These are phyloP conservation scores for Elsinoe perseae DNA, from an alignment of 2,329 filamentous ascomycete species.

Conservation along the genomic window DNA sequence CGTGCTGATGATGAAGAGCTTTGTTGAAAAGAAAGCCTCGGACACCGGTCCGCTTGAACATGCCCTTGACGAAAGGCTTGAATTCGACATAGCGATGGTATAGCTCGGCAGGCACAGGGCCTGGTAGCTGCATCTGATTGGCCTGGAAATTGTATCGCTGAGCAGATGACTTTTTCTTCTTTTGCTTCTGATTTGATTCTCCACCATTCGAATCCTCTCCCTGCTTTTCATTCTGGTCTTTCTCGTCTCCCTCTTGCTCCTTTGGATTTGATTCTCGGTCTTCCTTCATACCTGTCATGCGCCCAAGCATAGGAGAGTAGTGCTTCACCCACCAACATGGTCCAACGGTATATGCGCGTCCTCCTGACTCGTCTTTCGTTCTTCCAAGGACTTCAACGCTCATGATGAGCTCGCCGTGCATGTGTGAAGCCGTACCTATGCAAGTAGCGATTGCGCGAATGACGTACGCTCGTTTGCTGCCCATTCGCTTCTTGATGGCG, in stretches of 20 bases:
- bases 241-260: conserved; percentile 19
- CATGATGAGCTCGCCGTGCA: conserved; percentile 63
- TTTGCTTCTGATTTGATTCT: conserved; percentile 27
- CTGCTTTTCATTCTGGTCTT: conserved; percentile 10
- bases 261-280: conserved; percentile 36
- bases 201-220: conserved; percentile 15
- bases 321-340: conserved; percentile 73
- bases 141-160: conserved; percentile 77
- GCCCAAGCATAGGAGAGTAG: conserved; percentile 80
- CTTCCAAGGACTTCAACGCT: conserved; percentile 71
- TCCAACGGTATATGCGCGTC: conserved; percentile 70
- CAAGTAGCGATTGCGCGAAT: conserved; percentile 61
- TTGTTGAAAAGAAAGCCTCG: conserved; percentile 74
- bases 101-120: conserved; percentile 69
- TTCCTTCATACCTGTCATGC: conserved; percentile 61
- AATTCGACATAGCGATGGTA: conserved; percentile 95
- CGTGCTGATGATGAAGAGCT: conserved; percentile 83
- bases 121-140: conserved; percentile 78
- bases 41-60: conserved; percentile 74
- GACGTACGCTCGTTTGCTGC: conserved; percentile 78
- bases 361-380: conserved; percentile 54
- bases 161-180: conserved; percentile 50
- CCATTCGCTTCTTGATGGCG: conserved; percentile 72
- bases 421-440: conserved; percentile 53
- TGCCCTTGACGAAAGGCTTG: conserved; percentile 76